Base-by-base conservation (phyloP, 495 filamentous ascomycete species). In the Saxophila tyrrhenica region DNA sequence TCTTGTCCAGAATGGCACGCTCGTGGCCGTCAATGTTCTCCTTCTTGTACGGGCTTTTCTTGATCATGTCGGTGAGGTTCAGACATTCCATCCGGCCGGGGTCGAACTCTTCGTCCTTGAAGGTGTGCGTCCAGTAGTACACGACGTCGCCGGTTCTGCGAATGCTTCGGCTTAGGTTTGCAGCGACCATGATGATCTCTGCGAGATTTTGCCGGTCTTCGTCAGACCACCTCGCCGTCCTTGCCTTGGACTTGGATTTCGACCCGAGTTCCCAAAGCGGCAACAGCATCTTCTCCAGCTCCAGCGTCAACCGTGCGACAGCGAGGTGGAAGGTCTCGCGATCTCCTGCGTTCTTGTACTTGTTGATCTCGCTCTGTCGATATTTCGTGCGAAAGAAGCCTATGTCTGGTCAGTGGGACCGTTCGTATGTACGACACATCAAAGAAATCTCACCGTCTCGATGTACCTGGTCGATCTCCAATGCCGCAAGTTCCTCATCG, bases 41-140 rank as follows among this genome's bases (percentile, higher is more conserved):
- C 38, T 46, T 51, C 2, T 45, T 22, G 25, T 51, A 57, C 16
- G 54, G 54, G 29, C 38, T 51, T 8, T 35, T 11, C 24, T 17
- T 2, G 20, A 48, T 41, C 56, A 54, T 58, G 25, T 23, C 19
- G 1, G 3, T 16, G 29, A 54, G 44, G 44, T 58, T 58, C 19
- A 39, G 25, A 32, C 41, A 48, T 32, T 58, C 56, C 56, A 58
- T 58, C 38, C 56, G 56, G 9, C 0, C 50, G 1, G 50, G 50
- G 11, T 54, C 44, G 24, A 52, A 58, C 23, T 48, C 51, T 21
- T 58, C 56, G 50, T 58, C 56, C 25, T 58, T 58, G 56, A 48
- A 54, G 1, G 50, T 54, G 0, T 50, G 43, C 16, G 56, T 3
- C 42, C 42, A 58, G 50, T 41, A 50, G 44, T 53, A 58, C 16